Conservation (phyloP, 2,329 filamentous ascomycete species). For the Aspergillus fructus region DNA sequence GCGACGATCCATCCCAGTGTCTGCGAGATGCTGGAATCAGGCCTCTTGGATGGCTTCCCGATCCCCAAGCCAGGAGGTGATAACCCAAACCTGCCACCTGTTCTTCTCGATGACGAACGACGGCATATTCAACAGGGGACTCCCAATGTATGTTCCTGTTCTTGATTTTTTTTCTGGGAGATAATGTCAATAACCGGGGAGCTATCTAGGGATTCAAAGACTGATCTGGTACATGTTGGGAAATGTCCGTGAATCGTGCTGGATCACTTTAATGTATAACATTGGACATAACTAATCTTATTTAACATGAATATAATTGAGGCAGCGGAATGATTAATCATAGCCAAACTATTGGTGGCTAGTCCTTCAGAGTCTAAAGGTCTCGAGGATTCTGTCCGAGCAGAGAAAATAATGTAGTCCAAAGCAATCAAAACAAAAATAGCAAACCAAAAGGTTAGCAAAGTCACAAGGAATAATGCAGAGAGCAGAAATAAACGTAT, state of each 20-base stretch:
- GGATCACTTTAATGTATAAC: not conserved
- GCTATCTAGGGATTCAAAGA: not conserved
- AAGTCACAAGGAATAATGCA: too few species aligned
- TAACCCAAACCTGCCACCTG: conserved; percentile 12
- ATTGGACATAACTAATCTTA: not conserved
- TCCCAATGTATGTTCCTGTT: not conserved
- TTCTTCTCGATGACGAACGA: not conserved
- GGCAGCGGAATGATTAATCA: too few species aligned
- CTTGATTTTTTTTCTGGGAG: not conserved
- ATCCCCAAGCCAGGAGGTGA: conserved; percentile 14
- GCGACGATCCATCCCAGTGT: conserved; percentile 33
- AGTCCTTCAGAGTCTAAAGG: too few species aligned
- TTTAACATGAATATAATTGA: too few species aligned
- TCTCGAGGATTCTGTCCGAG: too few species aligned
- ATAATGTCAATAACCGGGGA: not conserved
- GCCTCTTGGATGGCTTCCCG: conserved; percentile 19
- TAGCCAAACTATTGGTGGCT: too few species aligned
- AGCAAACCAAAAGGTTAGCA: too few species aligned
- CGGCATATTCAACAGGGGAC: not conserved
- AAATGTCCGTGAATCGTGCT: too few species aligned
- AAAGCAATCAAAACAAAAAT: too few species aligned
- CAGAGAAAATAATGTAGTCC: too few species aligned
- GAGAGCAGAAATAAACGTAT: too few species aligned
- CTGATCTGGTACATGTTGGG: not conserved
- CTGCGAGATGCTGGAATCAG: conserved; percentile 25